phyloP scores from a whole-genome alignment of 176 grass and related monocot species.

The Cenchrus purpureus region DNA sequence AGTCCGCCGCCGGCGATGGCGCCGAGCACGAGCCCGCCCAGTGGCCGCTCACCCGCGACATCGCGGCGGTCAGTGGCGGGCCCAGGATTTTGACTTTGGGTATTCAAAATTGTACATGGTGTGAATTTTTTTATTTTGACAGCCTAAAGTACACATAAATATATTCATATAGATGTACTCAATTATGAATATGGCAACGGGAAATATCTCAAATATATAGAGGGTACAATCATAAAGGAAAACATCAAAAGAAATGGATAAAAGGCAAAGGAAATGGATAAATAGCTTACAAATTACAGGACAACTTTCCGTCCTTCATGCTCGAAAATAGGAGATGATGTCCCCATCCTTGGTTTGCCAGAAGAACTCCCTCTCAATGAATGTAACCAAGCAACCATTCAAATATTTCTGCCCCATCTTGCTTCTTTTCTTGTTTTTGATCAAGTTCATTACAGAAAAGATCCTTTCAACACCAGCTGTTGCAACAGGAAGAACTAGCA shows the following conservation, averaged over 20 bases:
- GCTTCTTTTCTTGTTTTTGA: background rate
- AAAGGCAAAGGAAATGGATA: too few relatives aligned
- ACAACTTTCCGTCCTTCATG: background rate
- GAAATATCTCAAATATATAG: background rate
- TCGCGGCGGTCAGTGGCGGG: constrained; percentile 34
- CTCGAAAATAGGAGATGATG: background rate
- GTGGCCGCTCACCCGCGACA: constrained; percentile 86
- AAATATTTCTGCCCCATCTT: background rate
- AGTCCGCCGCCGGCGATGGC: background rate
- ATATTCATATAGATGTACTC: background rate
- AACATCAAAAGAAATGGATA: too few relatives aligned
- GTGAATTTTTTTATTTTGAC: too few relatives aligned
- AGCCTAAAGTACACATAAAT: too few relatives aligned
- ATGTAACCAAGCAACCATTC: background rate
- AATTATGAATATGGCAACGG: background rate
- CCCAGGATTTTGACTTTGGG: background rate
- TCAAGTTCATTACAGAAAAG: background rate
- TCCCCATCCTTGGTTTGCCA: background rate
- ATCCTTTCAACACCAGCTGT: background rate
- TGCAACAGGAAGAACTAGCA: background rate
- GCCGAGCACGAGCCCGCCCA: constrained; percentile 65
- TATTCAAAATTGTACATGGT: background rate
- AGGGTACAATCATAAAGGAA: background rate
- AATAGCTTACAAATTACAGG: background rate
- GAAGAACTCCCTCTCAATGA: background rate